These are phyloP conservation scores for Leccinum subrobustum DNA, from an alignment of 1,284 basidiomycete genomes.

Conservation along the genomic window DNA sequence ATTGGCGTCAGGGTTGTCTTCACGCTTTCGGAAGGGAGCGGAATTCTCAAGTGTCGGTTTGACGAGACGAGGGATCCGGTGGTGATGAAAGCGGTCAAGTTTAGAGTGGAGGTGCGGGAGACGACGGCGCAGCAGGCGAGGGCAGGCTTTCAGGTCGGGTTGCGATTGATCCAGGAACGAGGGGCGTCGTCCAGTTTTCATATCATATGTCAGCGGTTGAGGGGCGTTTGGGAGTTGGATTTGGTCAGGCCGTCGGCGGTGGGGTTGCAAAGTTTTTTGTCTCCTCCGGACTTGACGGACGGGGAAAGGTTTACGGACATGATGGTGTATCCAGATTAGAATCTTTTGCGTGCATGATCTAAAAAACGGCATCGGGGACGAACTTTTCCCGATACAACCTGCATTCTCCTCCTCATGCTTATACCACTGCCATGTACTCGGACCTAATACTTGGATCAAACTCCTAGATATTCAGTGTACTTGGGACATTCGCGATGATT, in stretches of 20 bases:
- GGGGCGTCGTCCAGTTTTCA: constrained; percentile 79
- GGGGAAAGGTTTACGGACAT: constrained; percentile 24
- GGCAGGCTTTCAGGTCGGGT: constrained; percentile 49
- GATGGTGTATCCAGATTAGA: constrained; percentile 26
- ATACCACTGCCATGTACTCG: too few species aligned
- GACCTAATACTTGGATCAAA: too few species aligned
- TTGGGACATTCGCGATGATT: too few species aligned
- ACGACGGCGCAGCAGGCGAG: constrained; percentile 42
- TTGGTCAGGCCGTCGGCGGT: constrained; percentile 15
- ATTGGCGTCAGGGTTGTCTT: constrained; percentile 54
- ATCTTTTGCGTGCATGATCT: constrained; percentile 15
- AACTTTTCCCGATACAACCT: too few species aligned
- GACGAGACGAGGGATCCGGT: constrained; percentile 57
- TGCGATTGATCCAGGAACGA: constrained; percentile 52
- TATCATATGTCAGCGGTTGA: constrained; percentile 56
- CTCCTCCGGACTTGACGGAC: constrained; percentile 21
- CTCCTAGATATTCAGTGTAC: too few species aligned
- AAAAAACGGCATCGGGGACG: constrained; percentile 1
- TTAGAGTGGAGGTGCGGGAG: constrained; percentile 72
- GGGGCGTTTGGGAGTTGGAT: constrained; percentile 70
- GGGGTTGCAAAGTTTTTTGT: constrained; percentile 21
- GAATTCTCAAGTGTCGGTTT: constrained; percentile 67
- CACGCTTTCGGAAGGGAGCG: constrained; percentile 59
- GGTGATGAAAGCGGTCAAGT: constrained; percentile 65
- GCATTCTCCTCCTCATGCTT: too few species aligned